Conservation (phyloP, 108 stramenopile genomes). For the Cyclostephanos tholiformis region DNA sequence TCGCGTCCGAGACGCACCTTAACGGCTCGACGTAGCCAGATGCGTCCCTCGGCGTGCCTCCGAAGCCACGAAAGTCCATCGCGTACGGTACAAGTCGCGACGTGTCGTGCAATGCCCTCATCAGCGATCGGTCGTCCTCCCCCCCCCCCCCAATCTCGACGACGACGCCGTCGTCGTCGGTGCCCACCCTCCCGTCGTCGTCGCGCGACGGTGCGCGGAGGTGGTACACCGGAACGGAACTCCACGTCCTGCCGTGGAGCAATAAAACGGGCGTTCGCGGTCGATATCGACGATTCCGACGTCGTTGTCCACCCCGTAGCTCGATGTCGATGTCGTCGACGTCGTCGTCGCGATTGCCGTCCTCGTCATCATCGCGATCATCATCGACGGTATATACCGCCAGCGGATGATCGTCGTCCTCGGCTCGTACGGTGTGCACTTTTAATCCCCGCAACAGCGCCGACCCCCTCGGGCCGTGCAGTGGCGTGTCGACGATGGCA, state of each 20-base stretch:
- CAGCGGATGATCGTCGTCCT: conserved; percentile 71
- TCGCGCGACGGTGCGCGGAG: conserved; percentile 32
- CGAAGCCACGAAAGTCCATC: conserved; percentile 93
- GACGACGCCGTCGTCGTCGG: too few species aligned
- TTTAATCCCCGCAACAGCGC: conserved; percentile 68
- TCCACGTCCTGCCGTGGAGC: conserved; percentile 90
- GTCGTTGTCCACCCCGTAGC: too few species aligned
- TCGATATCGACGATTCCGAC: too few species aligned
- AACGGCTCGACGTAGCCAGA: conserved; percentile 65
- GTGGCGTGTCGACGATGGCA: conserved; percentile 5
- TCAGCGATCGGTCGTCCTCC: conserved; percentile 42
- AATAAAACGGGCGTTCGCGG: conserved; percentile 61
- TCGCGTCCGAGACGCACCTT: conserved; percentile 75
- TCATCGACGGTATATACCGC: conserved; percentile 73
- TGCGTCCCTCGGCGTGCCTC: conserved; percentile 75
- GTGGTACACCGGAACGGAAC: conserved; percentile 87
- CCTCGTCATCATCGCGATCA: not conserved
- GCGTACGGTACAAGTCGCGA: conserved; percentile 70
- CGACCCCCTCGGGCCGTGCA: conserved; percentile 8
- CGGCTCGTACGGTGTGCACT: conserved; percentile 66
- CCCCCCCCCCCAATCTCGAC: conserved; percentile 8
- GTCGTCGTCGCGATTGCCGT: not conserved
- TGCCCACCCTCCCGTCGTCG: not conserved
- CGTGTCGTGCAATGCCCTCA: conserved; percentile 65
- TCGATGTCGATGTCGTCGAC: not conserved